Base-by-base conservation (phyloP, 345 rosid genomes). In the Salix purpurea region DNA sequence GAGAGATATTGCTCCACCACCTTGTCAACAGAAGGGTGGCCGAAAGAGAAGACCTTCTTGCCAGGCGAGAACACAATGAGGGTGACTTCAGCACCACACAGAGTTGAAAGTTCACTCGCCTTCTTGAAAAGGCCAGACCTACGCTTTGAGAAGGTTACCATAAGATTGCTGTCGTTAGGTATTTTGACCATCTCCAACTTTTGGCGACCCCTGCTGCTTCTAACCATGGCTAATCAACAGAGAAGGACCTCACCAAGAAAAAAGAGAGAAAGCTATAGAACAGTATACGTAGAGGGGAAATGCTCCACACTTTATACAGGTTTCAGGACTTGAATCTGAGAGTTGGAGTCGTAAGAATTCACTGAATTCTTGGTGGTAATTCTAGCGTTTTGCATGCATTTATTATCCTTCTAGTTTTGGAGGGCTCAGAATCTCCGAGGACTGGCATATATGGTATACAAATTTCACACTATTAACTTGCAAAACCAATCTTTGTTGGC, bases 101-200 rank as follows among this genome's bases (percentile, higher is more conserved):
- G 84, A 4, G 84, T 81, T 4, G 77, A 26, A 48, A 81, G 68
- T 26, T 81, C 84, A 15, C 84, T 76, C 3, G 84, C 84, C 69
- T 81, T 81, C 77, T 76, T 81, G 69, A 81, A 73, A n/a, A 81
- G 28, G 19, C 84, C 84, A 37, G 65, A 18, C 50, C 80, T 68
- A 0, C 78, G 46, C 39, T 81, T 81, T 4, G 84, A 81, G 73
- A 77, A 77, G 1, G 84, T 81, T 36, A 77, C 80, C 26, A 54
- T 75, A 8, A 64, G 80, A 73, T 81, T 81, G 78, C 80, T 76
- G 8, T 81, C 75, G 1, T 77, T 81, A 0, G 54, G 0, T 30
- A 81, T 81, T 69, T 52, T 81, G 14, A 62, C 77, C 84, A 76
- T 76, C 65, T 72, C 76, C 26, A 76, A 26, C 50, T 62, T 76